Evolutionary conservation across 208 protist species (phyloP).

Genomic region (Trypanosoma grayi): DNA sequence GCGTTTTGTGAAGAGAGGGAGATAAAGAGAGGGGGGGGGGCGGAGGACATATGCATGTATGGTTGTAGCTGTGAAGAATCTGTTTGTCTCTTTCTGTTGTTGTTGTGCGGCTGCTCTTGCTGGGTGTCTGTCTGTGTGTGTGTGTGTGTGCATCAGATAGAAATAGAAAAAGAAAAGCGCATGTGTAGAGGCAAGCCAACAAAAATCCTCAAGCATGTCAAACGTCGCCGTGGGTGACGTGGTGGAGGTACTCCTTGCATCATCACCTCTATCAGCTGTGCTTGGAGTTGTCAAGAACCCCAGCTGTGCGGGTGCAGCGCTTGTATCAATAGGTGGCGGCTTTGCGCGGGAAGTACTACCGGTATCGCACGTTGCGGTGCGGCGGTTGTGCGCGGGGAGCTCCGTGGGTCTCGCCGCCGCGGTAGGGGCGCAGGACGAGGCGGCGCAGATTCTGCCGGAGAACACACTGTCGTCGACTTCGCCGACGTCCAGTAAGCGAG

Average conservation of each 20-base stretch:
- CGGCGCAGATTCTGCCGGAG: too few relatives aligned
- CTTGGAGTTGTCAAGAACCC: constrained; percentile 31
- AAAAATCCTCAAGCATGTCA: neutral
- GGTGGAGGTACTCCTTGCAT: constrained; percentile 22
- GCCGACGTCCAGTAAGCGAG: neutral
- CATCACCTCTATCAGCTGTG: constrained; percentile 13
- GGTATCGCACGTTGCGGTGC: constrained; percentile 20
- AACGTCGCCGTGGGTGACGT: constrained; percentile 26
- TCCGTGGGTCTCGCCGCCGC: constrained; percentile 6
- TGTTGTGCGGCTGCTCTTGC: too few relatives aligned
- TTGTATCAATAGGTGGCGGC: neutral
- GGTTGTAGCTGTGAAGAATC: neutral
- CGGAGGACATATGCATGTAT: too few relatives aligned
- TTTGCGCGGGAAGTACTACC: neutral
- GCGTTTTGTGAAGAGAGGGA: too few relatives aligned
- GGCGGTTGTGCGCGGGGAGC: constrained; percentile 13
- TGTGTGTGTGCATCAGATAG: neutral
- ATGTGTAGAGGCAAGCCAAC: neutral
- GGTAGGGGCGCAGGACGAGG: too few relatives aligned
- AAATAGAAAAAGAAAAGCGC: constrained; percentile 1
- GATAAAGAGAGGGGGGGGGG: too few relatives aligned
- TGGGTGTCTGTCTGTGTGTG: too few relatives aligned
- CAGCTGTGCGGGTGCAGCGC: neutral
- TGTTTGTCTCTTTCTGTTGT: too few relatives aligned
- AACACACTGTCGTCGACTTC: neutral